Conservation (phyloP, 495 filamentous ascomycete species). For the Aspergillus indologenus region DNA sequence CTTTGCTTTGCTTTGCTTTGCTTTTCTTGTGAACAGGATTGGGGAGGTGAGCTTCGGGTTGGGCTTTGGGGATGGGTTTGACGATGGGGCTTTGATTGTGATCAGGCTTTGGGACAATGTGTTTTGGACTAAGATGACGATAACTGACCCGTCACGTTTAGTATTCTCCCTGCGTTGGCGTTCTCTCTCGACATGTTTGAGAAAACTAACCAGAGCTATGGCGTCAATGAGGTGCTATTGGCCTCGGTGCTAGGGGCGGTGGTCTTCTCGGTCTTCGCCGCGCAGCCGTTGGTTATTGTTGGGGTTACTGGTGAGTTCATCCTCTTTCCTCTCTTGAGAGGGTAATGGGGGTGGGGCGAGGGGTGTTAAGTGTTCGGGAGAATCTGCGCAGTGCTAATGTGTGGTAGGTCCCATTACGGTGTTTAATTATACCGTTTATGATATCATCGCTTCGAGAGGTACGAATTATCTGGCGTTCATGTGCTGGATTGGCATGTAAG, state of each 20-base stretch:
- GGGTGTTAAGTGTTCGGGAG: too few species aligned
- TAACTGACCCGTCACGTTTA: too few species aligned
- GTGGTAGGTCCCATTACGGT: slow-evolving; percentile 74
- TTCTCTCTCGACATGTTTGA: slow-evolving; percentile 86
- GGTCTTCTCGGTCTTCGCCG: slow-evolving; percentile 71
- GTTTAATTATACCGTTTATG: slow-evolving; percentile 84
- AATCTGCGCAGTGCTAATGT: not conserved
- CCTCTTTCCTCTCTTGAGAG: not conserved
- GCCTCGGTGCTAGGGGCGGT: slow-evolving; percentile 74
- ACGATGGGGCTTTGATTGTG: too few species aligned
- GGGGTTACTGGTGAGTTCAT: slow-evolving; percentile 68
- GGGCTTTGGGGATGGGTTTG: not conserved
- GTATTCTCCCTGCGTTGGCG: slow-evolving; percentile 76
- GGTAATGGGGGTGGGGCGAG: not conserved
- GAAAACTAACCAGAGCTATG: slow-evolving; percentile 74
- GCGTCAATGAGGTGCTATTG: slow-evolving; percentile 81
- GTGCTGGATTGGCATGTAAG: slow-evolving; percentile 77
- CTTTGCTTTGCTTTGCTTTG: too few species aligned
- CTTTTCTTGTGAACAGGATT: too few species aligned
- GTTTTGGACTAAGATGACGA: slow-evolving; percentile 14
- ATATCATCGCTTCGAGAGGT: slow-evolving; percentile 68
- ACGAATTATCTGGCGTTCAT: slow-evolving; percentile 78
- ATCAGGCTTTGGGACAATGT: not conserved
- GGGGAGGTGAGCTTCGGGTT: not conserved
- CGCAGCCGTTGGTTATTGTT: slow-evolving; percentile 82